phyloP scores from a whole-genome alignment of 441 rosid species.

The Breynia disticha region DNA sequence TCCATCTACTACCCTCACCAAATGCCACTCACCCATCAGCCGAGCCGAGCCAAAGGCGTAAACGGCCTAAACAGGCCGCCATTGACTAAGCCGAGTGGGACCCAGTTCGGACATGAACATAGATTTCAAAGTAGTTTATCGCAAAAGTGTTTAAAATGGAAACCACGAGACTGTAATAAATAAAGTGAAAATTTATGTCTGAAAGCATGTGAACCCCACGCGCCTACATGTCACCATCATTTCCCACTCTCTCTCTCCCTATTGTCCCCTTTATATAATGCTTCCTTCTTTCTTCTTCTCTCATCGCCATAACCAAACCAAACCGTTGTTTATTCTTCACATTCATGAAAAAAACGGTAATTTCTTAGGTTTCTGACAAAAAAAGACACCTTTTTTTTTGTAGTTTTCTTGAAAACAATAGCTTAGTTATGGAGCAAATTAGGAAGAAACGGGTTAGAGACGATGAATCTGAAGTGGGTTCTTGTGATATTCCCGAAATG shows the following conservation, averaged over 20 bases:
- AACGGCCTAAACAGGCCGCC: conserved; percentile 31
- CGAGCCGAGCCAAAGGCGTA: conserved; percentile 6
- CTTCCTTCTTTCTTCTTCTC: conserved; percentile 23
- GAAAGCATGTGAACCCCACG: neutral
- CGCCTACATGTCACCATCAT: neutral
- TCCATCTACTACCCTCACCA: neutral
- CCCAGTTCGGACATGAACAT: conserved; percentile 41
- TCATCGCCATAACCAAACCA: conserved; percentile 18
- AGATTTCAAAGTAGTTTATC: conserved; percentile 27
- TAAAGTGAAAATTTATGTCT: neutral
- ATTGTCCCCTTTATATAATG: conserved; percentile 29
- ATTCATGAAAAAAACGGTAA: no score
- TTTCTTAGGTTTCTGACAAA: no score
- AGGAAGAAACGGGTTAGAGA: conserved; percentile 44
- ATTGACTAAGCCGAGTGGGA: conserved; percentile 43
- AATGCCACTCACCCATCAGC: conserved; percentile 6
- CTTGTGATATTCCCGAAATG: conserved; percentile 36
- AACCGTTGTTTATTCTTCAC: no score
- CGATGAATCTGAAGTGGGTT: conserved; percentile 17
- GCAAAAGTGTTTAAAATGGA: conserved; percentile 8
- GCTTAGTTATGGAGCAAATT: conserved; percentile 6
- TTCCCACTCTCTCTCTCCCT: neutral
- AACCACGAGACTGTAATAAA: conserved; percentile 13
- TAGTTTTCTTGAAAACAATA: no score
- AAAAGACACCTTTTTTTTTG: no score